Conservation (phyloP, 176 grass and related monocot species). For the Carex littledalei region DNA sequence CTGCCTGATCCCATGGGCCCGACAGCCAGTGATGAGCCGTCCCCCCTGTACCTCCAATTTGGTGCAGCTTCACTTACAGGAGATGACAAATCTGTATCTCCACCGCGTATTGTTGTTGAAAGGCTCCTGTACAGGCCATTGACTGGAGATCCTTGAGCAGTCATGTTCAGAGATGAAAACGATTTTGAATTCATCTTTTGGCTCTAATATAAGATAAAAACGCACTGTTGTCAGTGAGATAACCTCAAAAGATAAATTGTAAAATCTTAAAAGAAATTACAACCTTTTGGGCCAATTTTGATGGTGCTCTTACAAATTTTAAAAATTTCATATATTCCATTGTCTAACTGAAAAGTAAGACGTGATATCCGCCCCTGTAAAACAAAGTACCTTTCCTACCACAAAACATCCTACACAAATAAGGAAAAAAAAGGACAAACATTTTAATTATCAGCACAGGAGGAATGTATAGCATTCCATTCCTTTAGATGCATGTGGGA, state of each 20-base stretch:
- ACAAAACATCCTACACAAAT: not conserved
- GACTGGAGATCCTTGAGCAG: conserved; percentile 31
- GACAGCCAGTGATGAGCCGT: conserved; percentile 26
- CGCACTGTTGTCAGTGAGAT: not conserved
- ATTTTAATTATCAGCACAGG: not conserved
- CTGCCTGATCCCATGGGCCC: conserved; percentile 56
- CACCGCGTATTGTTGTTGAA: conserved; percentile 12
- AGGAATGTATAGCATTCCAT: not conserved
- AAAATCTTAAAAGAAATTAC: not conserved
- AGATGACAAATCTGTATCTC: conserved; percentile 55
- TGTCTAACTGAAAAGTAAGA: not conserved
- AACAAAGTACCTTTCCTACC: not conserved
- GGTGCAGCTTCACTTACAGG: conserved; percentile 41
- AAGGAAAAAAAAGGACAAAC: not conserved
- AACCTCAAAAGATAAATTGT: not conserved
- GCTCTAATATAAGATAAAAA: not conserved
- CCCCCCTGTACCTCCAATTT: conserved; percentile 45
- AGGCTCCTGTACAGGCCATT: conserved; percentile 16
- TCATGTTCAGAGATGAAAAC: conserved; percentile 53
- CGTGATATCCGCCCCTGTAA: not conserved
- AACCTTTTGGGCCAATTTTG: not conserved
- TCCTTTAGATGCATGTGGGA: not conserved
- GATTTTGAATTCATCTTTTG: conserved; percentile 66
- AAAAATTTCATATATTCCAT: not conserved
- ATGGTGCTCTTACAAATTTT: not conserved